Conservation (phyloP, 2,329 filamentous ascomycete genomes). For the Fusarium aywerte region DNA sequence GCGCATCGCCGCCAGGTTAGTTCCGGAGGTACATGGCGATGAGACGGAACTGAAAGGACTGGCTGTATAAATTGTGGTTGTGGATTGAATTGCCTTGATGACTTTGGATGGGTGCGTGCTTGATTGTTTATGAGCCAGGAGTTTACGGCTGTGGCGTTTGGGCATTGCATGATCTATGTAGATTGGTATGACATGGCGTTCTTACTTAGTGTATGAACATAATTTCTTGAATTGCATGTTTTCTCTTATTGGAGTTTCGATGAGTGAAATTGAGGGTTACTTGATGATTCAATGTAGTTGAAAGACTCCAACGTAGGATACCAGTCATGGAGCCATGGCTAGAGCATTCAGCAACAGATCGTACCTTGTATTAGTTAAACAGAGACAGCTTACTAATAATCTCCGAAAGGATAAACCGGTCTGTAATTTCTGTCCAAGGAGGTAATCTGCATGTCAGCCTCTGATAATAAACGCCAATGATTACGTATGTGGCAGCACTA, state of each 20-base stretch:
- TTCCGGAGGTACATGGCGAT: constrained; percentile 48
- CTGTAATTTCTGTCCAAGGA: neutral
- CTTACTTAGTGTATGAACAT: constrained; percentile 30
- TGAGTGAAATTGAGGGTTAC: neutral
- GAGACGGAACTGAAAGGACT: constrained; percentile 8
- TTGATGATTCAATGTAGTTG: too few species aligned
- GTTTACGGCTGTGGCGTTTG: constrained; percentile 41
- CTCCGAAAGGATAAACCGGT: neutral
- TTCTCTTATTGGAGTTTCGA: neutral
- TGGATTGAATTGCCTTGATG: constrained; percentile 27
- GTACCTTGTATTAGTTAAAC: neutral
- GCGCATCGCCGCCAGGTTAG: constrained; percentile 49
- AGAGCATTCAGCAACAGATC: too few species aligned
- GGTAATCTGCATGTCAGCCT: neutral
- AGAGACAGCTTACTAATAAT: neutral
- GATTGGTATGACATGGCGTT: constrained; percentile 32
- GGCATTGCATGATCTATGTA: constrained; percentile 33
- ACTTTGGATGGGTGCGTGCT: constrained; percentile 36
- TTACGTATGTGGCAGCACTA: neutral
- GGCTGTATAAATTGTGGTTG: constrained; percentile 7
- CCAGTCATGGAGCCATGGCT: too few species aligned
- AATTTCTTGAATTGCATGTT: neutral
- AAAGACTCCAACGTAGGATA: neutral
- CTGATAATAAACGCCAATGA: constrained; percentile 22
- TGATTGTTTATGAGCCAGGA: constrained; percentile 43